These are phyloP conservation scores for Suhomyces taliae DNA, from an alignment of 1,139 yeast species.

Conservation along the genomic window DNA sequence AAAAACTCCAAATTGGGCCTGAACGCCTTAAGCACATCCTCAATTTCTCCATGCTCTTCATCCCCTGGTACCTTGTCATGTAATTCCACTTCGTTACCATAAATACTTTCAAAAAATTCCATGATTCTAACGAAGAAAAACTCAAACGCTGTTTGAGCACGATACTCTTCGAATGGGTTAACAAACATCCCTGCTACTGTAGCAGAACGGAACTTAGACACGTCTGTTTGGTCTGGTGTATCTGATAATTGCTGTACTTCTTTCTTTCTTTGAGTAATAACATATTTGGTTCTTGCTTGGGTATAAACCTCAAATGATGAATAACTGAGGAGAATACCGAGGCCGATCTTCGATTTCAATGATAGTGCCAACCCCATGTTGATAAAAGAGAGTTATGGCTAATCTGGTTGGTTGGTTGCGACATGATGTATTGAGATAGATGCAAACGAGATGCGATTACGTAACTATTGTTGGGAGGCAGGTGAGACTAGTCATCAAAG, in stretches of 20 bases:
- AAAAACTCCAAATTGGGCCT: constrained; percentile 57
- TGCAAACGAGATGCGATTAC: too few species aligned
- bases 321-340: constrained; percentile 61
- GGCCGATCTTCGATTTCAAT: constrained; percentile 40
- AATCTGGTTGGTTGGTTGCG: neutral
- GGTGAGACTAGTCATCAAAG: too few species aligned
- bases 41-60: constrained; percentile 40
- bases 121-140: constrained; percentile 69
- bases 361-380: constrained; percentile 14
- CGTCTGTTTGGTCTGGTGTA: constrained; percentile 13
- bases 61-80: constrained; percentile 50
- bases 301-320: constrained; percentile 68
- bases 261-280: constrained; percentile 54
- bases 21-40: constrained; percentile 55
- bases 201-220: constrained; percentile 45
- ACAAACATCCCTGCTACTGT: constrained; percentile 78
- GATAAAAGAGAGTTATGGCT: neutral
- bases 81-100: constrained; percentile 59
- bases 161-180: constrained; percentile 88
- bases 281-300: constrained; percentile 53
- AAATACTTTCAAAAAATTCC: constrained; percentile 65
- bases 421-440: neutral
- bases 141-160: constrained; percentile 88
- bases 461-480: too few species aligned
- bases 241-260: constrained; percentile 25